Evolutionary conservation across 2,329 filamentous ascomycete genomes (phyloP).

Genomic region (Blumeriella jaapii): DNA sequence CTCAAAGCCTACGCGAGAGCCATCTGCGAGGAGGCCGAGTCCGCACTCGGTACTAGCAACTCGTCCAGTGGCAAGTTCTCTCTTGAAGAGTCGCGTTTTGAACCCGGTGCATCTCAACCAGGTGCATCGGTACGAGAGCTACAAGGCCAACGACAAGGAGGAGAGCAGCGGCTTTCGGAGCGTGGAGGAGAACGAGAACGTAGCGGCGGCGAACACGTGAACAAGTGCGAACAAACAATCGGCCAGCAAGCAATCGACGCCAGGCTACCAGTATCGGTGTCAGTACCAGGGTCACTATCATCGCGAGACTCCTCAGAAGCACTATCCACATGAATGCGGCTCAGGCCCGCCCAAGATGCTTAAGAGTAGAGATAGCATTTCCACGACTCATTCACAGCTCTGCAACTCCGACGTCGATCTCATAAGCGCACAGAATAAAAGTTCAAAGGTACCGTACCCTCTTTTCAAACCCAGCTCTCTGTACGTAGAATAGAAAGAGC

Average conservation of each 20-base stretch:
- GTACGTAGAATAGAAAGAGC: background rate
- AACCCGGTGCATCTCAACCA: constrained; percentile 34
- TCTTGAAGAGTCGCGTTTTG: constrained; percentile 36
- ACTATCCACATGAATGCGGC: constrained; percentile 16
- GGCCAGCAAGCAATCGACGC: constrained; percentile 23
- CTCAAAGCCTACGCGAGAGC: constrained; percentile 35
- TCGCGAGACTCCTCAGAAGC: constrained; percentile 19
- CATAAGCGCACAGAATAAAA: constrained; percentile 4
- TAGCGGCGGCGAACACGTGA: constrained; percentile 9
- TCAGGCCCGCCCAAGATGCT: constrained; percentile 8
- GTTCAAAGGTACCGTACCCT: constrained; percentile 8
- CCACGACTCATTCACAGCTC: background rate
- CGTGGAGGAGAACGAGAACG: constrained; percentile 17
- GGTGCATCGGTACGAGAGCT: constrained; percentile 16
- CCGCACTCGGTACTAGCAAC: constrained; percentile 26
- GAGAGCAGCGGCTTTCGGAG: constrained; percentile 19
- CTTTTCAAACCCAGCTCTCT: too few relatives aligned
- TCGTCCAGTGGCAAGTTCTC: constrained; percentile 29
- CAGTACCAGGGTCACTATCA: constrained; percentile 17
- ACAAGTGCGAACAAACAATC: constrained; percentile 20
- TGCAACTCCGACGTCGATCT: constrained; percentile 7
- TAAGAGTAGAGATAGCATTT: background rate
- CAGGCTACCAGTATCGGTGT: constrained; percentile 18
- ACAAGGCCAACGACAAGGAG: constrained; percentile 14
- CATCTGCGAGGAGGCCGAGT: constrained; percentile 28